Evolutionary conservation across 306 rosid genomes (phyloP), one percentile per base, ranked within the genome.

Genomic region (Acacia melanoxylon): DNA sequence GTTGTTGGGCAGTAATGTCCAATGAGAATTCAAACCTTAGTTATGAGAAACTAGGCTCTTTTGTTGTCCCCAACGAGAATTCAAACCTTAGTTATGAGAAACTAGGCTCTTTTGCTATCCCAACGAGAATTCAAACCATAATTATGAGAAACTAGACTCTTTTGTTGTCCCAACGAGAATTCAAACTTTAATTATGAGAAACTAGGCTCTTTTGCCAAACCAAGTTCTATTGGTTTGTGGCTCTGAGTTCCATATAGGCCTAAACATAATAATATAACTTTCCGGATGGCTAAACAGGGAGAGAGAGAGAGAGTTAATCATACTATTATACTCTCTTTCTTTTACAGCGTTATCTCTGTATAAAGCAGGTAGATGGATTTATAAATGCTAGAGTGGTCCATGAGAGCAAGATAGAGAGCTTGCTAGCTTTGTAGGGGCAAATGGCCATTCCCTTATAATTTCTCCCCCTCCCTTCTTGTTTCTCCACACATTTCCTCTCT

Each of bases 331-430:
- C 71, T 63, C n/a, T 15, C 78, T 61, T 27, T 31, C 78, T 67
- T 44, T 79, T 1, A 56, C 45, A 17, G 63, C 74, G 76, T n/a
- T 79, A 78, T 69, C 79, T 84, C 86, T 85, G 83, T 92, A 90
- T 92, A 92, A 94, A 90, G 95, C 97, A 83, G 90, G 72, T 86
- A 75, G 85, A 78, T 87, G 81, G 77, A 87, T 90, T 69, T 85
- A 84, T 90, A 82, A 83, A 86, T 85, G 89, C 83, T 90, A 89
- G 94, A 77, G 93, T 91, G 96, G 97, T 93, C 94, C 97, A 89
- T 71, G 12, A 73, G 74, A 69, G 74, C 54, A 4, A 31, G 10
- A 16, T 31, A 20, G 73, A 44, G 44, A 37, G 48, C 51, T 69
- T 11, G 54, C 54, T 42, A 80, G 74, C 87, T 85, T 89, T 83